A percentile compares a stretch with the other conserved stretches of the same genome.
Evolutionary conservation across 169 alveolate genomes (phyloP).

Genomic region (Plasmodium reichenowi): DNA sequence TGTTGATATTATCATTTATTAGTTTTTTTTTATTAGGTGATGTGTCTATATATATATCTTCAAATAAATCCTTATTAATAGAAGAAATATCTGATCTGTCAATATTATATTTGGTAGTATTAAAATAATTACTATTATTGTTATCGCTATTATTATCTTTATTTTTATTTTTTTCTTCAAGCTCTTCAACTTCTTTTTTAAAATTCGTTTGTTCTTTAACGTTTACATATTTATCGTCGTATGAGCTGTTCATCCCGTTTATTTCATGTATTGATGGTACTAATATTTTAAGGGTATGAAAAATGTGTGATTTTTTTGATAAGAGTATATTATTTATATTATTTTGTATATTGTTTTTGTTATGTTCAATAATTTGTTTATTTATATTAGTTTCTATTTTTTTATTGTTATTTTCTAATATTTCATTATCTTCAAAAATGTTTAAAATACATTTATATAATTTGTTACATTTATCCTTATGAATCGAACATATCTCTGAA

Average conservation of each 20-base stretch:
- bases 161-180: neutral
- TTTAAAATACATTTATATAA: too few species aligned
- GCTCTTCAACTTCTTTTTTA: neutral
- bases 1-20: neutral
- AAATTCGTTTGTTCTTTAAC: neutral
- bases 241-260: neutral
- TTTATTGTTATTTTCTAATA: neutral
- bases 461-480: too few species aligned
- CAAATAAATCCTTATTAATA: neutral
- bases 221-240: neutral
- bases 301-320: conserved; percentile 41
- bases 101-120: too few species aligned
- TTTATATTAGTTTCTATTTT: conserved; percentile 6
- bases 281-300: conserved; percentile 69
- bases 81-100: too few species aligned
- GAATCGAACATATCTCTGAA: too few species aligned
- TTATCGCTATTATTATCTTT: neutral
- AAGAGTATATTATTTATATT: conserved; percentile 13
- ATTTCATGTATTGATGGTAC: neutral
- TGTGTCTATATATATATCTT: neutral
- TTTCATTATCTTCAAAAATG: neutral
- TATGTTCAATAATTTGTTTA: neutral
- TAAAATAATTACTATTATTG: neutral
- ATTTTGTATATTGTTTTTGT: neutral
- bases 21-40: neutral